Evolutionary conservation across 2,329 filamentous ascomycete species (phyloP), one percentile per base, ranked within the genome.

Genomic region (Biscogniauxia marginata): DNA sequence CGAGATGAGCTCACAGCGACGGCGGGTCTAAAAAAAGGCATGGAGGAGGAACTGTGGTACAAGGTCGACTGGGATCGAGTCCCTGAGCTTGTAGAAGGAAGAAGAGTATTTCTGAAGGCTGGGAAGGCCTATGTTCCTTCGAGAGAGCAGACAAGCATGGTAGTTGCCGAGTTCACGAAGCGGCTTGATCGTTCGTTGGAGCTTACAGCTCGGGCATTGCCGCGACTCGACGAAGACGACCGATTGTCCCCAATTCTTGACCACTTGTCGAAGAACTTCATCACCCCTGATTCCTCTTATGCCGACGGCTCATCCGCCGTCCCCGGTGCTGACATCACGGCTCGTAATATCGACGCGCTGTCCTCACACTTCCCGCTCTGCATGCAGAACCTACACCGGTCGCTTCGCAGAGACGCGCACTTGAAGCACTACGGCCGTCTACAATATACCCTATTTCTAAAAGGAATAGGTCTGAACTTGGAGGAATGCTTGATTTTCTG

Each of bases 21-120:
- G 53, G 60, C 70, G 8, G 70, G 70, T 1, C 66, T 66, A 4
- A 73, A 72, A 74, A 75, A 63, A 65, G 69, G 45, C 48, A 63
- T 79, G 5, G 91, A 96, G 16, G 91, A 96, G 45, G 91, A 95
- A 66, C 86, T 79, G 22, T 99, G 91, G 88, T 96, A 96, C 80
- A 98, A 97, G 76, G 91, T 98, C 1, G 91, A 97, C 67, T 99
- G 93, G 92, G 89, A 92, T 70, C 84, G 87, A 30, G 95, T 99
- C 1, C 91, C 93, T 0, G 93, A 98, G 59, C 76, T 99, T 39
- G 87, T 99, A 0, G 93, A 97, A 74, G 76, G 83, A 49, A 82
- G 93, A 50, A 83, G 84, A 52, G 90, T 96, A 1, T 86, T 95
- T 54, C 62, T 98, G 62, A 88, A 82, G 64, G 85, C 77, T 23